A percentile compares a stretch with the other conserved stretches of the same genome.
Evolutionary conservation across 306 rosid species (phyloP).

Genomic region (Cicer chorassanicum): DNA sequence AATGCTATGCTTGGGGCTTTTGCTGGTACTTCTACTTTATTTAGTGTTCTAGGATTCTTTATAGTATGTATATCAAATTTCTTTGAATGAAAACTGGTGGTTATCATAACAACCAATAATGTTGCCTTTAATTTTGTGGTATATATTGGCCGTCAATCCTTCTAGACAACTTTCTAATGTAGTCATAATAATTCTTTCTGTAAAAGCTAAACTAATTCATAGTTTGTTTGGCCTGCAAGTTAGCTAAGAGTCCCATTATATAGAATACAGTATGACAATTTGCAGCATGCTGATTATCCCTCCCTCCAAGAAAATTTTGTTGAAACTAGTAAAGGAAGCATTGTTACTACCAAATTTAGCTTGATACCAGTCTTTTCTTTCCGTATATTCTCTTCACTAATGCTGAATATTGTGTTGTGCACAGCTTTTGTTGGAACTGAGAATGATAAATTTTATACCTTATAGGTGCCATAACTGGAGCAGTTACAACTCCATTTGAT

Average conservation of each 20-base stretch:
- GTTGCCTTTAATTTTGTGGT: background rate
- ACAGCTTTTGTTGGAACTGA: constrained; percentile 37
- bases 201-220: constrained; percentile 15
- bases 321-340: constrained; percentile 3
- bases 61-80: background rate
- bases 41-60: constrained; percentile 23
- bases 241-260: constrained; percentile 3
- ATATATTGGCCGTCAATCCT: background rate
- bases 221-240: constrained; percentile 2
- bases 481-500: constrained; percentile 90
- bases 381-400: background rate
- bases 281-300: background rate
- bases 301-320: constrained; percentile 1
- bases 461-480: constrained; percentile 87
- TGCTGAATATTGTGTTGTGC: background rate
- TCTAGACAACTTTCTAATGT: background rate
- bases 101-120: background rate
- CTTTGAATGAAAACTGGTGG: background rate
- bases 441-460: constrained; percentile 35
- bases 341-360: constrained; percentile 18
- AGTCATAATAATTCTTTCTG: background rate
- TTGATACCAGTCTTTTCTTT: constrained; percentile 11
- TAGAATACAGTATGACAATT: background rate
- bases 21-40: constrained; percentile 60
- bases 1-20: constrained; percentile 78